phyloP scores from a whole-genome alignment of 176 grass and related monocot genomes.

The Saccharum officinarum region DNA sequence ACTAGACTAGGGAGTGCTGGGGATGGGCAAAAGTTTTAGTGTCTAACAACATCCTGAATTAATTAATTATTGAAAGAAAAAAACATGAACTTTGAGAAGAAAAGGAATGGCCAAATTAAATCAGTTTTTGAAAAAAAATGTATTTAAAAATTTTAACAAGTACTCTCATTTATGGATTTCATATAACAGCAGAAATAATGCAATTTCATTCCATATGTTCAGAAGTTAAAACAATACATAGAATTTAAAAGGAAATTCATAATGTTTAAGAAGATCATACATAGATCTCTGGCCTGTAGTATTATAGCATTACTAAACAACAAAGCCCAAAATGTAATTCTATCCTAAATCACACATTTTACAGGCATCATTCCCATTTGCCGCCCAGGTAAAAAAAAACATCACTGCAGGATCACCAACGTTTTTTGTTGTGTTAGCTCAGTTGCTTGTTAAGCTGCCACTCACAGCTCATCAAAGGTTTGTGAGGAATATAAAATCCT shows the following conservation, averaged over 20 bases:
- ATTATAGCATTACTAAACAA: not conserved
- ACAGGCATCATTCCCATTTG: not conserved
- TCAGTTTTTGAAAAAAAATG: too few relatives aligned
- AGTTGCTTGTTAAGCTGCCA: not conserved
- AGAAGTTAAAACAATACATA: not conserved
- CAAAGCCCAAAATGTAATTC: not conserved
- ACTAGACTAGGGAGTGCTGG: too few relatives aligned
- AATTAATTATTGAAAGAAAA: too few relatives aligned
- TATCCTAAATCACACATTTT: not conserved
- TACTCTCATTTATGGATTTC: too few relatives aligned
- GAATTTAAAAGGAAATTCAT: not conserved
- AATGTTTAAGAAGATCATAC: not conserved
- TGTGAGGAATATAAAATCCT: slow-evolving; percentile 81
- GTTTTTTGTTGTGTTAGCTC: not conserved
- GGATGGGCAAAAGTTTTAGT: too few relatives aligned
- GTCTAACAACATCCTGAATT: too few relatives aligned
- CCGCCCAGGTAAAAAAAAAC: not conserved
- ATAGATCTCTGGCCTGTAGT: not conserved
- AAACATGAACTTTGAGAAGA: too few relatives aligned
- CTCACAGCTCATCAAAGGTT: slow-evolving; percentile 45
- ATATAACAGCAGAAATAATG: too few relatives aligned
- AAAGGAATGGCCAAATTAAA: too few relatives aligned
- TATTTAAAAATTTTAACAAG: too few relatives aligned
- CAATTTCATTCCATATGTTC: not conserved
- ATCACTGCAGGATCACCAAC: not conserved